phyloP scores from a whole-genome alignment of 257 asterid species.

The Craterostigma plantagineum region DNA sequence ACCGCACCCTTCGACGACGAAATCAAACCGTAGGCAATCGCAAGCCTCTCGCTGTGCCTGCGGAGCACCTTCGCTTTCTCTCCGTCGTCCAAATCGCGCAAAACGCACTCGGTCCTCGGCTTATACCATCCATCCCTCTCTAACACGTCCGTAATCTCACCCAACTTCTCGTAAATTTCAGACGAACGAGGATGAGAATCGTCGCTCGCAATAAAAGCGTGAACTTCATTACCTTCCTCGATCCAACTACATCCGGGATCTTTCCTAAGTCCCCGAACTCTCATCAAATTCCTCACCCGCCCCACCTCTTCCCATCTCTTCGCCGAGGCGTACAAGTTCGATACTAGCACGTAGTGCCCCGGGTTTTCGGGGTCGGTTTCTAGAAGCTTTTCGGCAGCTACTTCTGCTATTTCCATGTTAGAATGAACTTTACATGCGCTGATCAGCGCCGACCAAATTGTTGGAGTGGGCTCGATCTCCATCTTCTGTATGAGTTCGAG shows the following conservation, averaged over 20 bases:
- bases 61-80: conserved; percentile 41
- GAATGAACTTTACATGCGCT: conserved; percentile 55
- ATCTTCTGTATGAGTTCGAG: conserved; percentile 27
- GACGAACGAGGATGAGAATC: conserved; percentile 41
- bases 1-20: conserved; percentile 17
- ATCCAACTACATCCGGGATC: conserved; percentile 95
- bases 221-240: conserved; percentile 39
- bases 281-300: conserved; percentile 46
- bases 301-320: conserved; percentile 70
- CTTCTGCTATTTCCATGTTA: conserved; percentile 48
- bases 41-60: conserved; percentile 75
- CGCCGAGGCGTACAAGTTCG: conserved; percentile 48
- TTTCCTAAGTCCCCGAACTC: conserved; percentile 42
- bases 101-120: conserved; percentile 40
- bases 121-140: conserved; percentile 46
- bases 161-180: conserved; percentile 31
- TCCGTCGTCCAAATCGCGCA: conserved; percentile 40
- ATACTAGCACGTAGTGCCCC: conserved; percentile 60
- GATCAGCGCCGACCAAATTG: conserved; percentile 67
- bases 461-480: conserved; percentile 38
- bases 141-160: conserved; percentile 28
- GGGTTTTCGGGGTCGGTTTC: conserved; percentile 63
- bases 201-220: conserved; percentile 45
- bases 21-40: conserved; percentile 59
- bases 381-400: conserved; percentile 59